Conservation (phyloP, 2,329 filamentous ascomycete genomes). For the Aspergillus sp. region DNA sequence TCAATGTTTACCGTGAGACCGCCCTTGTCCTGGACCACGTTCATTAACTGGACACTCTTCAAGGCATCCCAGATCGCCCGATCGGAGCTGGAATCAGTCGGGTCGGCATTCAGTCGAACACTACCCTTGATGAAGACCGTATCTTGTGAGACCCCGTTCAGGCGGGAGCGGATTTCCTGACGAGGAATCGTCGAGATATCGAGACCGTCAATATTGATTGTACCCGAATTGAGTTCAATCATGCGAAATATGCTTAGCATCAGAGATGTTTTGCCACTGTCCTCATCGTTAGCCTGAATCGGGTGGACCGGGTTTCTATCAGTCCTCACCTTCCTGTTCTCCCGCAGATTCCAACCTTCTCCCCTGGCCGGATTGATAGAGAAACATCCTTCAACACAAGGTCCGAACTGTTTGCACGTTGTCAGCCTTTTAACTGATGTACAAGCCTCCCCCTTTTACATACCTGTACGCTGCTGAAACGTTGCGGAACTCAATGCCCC, state of each 20-base stretch:
- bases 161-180: slow-evolving; percentile 39
- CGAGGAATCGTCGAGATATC: slow-evolving; percentile 41
- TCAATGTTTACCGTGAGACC: slow-evolving; percentile 46
- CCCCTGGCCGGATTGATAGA: slow-evolving; percentile 44
- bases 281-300: background rate
- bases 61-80: slow-evolving; percentile 39
- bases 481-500: slow-evolving; percentile 45
- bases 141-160: slow-evolving; percentile 48
- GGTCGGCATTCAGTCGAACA: slow-evolving; percentile 42
- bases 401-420: slow-evolving; percentile 19
- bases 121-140: slow-evolving; percentile 43
- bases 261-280: slow-evolving; percentile 46
- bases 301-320: background rate
- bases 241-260: slow-evolving; percentile 45
- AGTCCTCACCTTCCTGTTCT: slow-evolving; percentile 38
- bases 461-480: slow-evolving; percentile 47
- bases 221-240: slow-evolving; percentile 42
- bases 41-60: slow-evolving; percentile 37
- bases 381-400: slow-evolving; percentile 48
- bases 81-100: slow-evolving; percentile 29
- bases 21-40: slow-evolving; percentile 39
- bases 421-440: slow-evolving; percentile 10
- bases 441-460: background rate
- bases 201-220: slow-evolving; percentile 44
- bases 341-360: slow-evolving; percentile 45